These are phyloP conservation scores for Solanum chilense DNA, from an alignment of 257 asterid genomes.

Conservation along the genomic window DNA sequence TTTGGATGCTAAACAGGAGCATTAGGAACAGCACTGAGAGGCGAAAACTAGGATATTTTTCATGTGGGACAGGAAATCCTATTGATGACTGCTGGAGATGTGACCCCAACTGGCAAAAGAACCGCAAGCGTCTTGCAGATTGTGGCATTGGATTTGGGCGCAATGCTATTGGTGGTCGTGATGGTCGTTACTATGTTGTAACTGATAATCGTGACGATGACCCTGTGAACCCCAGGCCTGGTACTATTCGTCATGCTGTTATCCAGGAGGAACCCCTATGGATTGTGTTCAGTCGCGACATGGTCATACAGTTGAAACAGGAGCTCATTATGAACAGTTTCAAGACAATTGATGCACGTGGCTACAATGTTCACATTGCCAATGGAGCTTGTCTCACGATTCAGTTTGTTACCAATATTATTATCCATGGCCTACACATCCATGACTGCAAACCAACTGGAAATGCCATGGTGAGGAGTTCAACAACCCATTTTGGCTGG, in stretches of 20 bases:
- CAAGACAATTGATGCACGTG: conserved; percentile 86
- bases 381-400: conserved; percentile 72
- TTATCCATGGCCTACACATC: conserved; percentile 70
- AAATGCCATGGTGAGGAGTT: conserved; percentile 90
- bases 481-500: conserved; percentile 76
- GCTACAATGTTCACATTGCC: conserved; percentile 75
- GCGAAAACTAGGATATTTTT: conserved; percentile 71
- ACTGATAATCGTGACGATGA: conserved; percentile 65
- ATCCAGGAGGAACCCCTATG: conserved; percentile 83
- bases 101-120: conserved; percentile 67
- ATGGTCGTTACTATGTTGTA: conserved; percentile 69
- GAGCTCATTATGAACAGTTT: conserved; percentile 86
- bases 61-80: conserved; percentile 91
- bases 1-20: conserved; percentile 34
- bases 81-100: conserved; percentile 96
- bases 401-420: conserved; percentile 67
- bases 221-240: conserved; percentile 79
- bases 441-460: conserved; percentile 88
- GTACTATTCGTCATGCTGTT: conserved; percentile 90
- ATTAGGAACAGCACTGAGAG: conserved; percentile 74
- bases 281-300: conserved; percentile 84
- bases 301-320: conserved; percentile 76
- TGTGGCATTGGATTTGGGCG: conserved; percentile 94
- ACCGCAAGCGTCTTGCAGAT: conserved; percentile 74
- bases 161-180: conserved; percentile 88